Conservation (phyloP, 805 yeast genomes). For the Yamadazyma sp. region DNA sequence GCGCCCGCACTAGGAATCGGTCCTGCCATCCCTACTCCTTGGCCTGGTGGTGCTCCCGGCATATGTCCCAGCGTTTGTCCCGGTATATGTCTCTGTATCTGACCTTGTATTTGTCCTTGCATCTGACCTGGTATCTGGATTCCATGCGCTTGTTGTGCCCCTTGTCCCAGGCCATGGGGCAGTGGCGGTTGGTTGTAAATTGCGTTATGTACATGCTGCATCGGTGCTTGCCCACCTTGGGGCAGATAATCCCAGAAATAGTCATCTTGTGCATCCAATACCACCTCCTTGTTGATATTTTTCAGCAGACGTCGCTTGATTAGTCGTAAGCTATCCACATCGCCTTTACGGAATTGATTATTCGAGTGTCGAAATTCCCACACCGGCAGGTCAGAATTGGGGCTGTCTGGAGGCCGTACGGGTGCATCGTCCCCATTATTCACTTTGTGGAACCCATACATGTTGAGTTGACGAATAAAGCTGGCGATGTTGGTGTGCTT, state of each 20-base stretch:
- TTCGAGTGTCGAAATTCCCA: slow-evolving; percentile 94
- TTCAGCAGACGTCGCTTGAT: slow-evolving; percentile 74
- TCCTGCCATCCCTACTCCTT: neutral
- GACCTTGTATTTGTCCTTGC: neutral
- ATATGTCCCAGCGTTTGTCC: neutral
- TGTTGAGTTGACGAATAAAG: slow-evolving; percentile 43
- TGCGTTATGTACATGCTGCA: too few relatives aligned
- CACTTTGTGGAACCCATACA: slow-evolving; percentile 48
- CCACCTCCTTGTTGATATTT: slow-evolving; percentile 41
- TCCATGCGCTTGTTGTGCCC: neutral
- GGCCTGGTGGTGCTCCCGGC: neutral
- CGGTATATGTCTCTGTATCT: neutral
- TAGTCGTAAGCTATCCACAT: slow-evolving; percentile 64
- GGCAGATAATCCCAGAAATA: slow-evolving; percentile 6
- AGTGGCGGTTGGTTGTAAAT: too few relatives aligned
- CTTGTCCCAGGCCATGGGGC: neutral
- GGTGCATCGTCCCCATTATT: slow-evolving; percentile 33
- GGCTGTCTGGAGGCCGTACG: neutral
- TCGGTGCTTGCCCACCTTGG: too few relatives aligned
- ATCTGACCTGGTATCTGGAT: neutral
- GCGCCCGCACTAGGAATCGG: slow-evolving; percentile 1
- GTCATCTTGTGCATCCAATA: slow-evolving; percentile 26
- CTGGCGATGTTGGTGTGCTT: slow-evolving; percentile 47
- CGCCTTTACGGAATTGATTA: slow-evolving; percentile 78
- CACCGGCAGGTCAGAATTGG: slow-evolving; percentile 8